A percentile compares a stretch with the other conserved stretches of the same genome.
Conservation (phyloP, 2,329 filamentous ascomycete genomes). For the Xylaria sp. region DNA sequence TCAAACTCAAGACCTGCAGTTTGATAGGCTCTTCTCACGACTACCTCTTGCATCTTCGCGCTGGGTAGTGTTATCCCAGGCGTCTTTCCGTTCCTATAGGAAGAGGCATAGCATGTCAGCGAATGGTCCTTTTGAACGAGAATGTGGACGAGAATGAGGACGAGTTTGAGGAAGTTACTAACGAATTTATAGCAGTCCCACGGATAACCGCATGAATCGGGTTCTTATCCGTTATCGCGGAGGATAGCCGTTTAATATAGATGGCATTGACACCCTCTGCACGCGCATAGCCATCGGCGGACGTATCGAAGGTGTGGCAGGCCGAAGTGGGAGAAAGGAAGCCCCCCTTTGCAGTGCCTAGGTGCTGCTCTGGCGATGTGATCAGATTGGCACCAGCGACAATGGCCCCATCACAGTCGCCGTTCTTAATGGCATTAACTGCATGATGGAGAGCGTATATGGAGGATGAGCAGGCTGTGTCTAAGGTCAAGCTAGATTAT, state of each 20-base stretch:
- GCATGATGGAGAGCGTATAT: slow-evolving; percentile 31
- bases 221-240: neutral
- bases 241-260: neutral
- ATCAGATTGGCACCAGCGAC: neutral
- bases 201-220: neutral
- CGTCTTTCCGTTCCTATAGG: slow-evolving; percentile 54
- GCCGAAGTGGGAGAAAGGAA: neutral
- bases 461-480: slow-evolving; percentile 53
- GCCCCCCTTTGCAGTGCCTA: neutral
- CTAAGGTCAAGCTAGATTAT: slow-evolving; percentile 35
- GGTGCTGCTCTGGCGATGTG: neutral
- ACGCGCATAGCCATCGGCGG: neutral
- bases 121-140: neutral
- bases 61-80: slow-evolving; percentile 60
- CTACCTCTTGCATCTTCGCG: slow-evolving; percentile 46
- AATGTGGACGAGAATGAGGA: neutral
- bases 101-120: neutral
- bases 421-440: neutral
- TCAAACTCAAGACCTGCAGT: slow-evolving; percentile 45
- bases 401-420: slow-evolving; percentile 28
- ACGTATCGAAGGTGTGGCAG: neutral
- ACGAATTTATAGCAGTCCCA: neutral
- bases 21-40: slow-evolving; percentile 52
- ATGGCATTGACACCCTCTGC: neutral
- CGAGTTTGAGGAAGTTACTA: neutral